Conservation (phyloP, 306 rosid genomes). For the Prunus campanulata region DNA sequence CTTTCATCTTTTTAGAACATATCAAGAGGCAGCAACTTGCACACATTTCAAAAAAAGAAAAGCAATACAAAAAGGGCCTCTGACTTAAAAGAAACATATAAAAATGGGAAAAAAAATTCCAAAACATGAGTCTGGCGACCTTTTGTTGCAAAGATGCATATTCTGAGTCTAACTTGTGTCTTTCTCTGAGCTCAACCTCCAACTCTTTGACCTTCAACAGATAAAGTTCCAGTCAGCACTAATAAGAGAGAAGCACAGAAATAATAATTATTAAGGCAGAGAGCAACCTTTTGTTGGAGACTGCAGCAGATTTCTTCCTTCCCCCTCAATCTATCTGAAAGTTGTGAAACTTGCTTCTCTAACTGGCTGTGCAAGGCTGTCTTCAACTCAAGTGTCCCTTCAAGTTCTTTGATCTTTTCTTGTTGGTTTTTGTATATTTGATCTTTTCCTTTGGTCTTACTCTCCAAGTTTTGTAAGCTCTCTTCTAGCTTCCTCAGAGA, state of each 20-base stretch:
- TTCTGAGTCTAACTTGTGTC: conserved; percentile 57
- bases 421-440: conserved; percentile 49
- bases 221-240: conserved; percentile 12
- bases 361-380: conserved; percentile 55
- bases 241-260: background rate
- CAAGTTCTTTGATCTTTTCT: conserved; percentile 81
- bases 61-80: background rate
- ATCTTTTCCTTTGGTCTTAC: conserved; percentile 77
- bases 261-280: conserved; percentile 15
- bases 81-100: background rate
- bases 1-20: conserved; percentile 7
- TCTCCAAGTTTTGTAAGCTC: conserved; percentile 64
- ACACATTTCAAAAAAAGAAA: background rate
- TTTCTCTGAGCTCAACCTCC: conserved; percentile 63
- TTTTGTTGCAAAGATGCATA: conserved; percentile 54
- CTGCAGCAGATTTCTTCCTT: conserved; percentile 61
- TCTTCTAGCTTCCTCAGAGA: conserved; percentile 71
- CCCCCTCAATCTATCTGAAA: conserved; percentile 62
- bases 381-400: conserved; percentile 69
- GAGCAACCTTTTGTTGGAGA: conserved; percentile 75
- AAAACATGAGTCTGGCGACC: conserved; percentile 33
- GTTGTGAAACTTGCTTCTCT: conserved; percentile 65
- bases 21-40: background rate
- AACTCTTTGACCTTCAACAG: conserved; percentile 66
- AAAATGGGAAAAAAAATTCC: background rate